A percentile compares a stretch with the other conserved stretches of the same genome.
These are phyloP conservation scores for Saccharomyces pastorianus DNA, from an alignment of 1,139 yeast genomes.

Conservation along the genomic window DNA sequence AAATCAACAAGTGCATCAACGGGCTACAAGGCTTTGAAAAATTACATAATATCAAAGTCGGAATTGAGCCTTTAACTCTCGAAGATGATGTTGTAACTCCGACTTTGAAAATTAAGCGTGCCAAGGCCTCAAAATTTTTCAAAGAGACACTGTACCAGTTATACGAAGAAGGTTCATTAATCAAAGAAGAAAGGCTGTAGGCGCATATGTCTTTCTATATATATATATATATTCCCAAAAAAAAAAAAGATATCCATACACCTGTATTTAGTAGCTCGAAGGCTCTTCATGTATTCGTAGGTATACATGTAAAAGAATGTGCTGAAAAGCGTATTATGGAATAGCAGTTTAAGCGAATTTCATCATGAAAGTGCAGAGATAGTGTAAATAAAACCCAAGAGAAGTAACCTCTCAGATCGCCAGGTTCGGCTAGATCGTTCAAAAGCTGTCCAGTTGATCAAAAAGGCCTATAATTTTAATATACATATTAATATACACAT, in stretches of 20 bases:
- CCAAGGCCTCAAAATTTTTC: conserved; percentile 48
- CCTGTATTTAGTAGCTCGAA: background rate
- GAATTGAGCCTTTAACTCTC: conserved; percentile 57
- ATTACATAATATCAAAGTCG: conserved; percentile 51
- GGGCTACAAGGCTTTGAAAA: conserved; percentile 48
- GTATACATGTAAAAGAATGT: background rate
- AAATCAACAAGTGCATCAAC: conserved; percentile 26
- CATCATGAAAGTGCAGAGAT: background rate
- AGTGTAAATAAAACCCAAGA: background rate
- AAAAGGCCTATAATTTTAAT: too few species aligned
- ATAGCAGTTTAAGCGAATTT: background rate
- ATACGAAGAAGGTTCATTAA: conserved; percentile 50
- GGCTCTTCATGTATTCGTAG: background rate
- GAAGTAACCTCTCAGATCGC: too few species aligned
- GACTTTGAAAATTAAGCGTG: conserved; percentile 64
- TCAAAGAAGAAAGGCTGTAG: conserved; percentile 23
- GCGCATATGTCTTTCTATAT: conserved; percentile 1
- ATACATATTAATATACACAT: background rate
- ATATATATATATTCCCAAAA: background rate
- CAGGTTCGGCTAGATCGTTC: too few species aligned
- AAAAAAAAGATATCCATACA: background rate
- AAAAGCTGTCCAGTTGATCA: background rate
- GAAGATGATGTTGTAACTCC: conserved; percentile 66
- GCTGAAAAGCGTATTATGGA: background rate
- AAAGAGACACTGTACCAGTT: conserved; percentile 41